These are phyloP conservation scores for Magnolia officinalis DNA, from an alignment of 164 flowering plant genomes.

Conservation along the genomic window DNA sequence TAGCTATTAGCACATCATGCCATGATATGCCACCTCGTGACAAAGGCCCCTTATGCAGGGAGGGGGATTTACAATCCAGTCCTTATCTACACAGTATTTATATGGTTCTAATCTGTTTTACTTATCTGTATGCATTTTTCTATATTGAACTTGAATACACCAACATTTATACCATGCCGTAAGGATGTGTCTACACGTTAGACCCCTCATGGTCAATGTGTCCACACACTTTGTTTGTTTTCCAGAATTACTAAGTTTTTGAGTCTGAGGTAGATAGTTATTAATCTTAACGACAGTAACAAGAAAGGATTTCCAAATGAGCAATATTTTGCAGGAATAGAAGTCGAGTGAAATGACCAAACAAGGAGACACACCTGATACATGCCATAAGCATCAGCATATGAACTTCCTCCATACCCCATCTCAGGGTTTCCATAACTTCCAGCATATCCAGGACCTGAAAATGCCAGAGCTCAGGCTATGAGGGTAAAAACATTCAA, in stretches of 20 bases:
- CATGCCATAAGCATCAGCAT: conserved; percentile 34
- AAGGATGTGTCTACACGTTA: no score
- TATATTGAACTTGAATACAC: no score
- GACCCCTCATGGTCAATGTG: neutral
- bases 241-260: neutral
- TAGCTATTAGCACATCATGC: no score
- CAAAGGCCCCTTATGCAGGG: no score
- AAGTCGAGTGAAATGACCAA: neutral
- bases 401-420: conserved; percentile 37
- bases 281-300: no score
- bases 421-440: conserved; percentile 37
- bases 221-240: neutral
- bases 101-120: no score
- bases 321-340: neutral
- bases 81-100: no score
- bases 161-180: no score
- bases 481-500: neutral
- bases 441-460: conserved; percentile 43
- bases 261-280: no score
- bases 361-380: conserved; percentile 39
- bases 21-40: no score
- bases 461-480: neutral
- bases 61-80: no score
- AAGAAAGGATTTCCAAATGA: neutral
- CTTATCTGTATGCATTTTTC: no score